Percentiles rank a stretch among this genome's conserved stretches.
These are phyloP conservation scores for Pulicaria dysenterica DNA, from an alignment of 129 eudicot genomes.

Conservation along the genomic window DNA sequence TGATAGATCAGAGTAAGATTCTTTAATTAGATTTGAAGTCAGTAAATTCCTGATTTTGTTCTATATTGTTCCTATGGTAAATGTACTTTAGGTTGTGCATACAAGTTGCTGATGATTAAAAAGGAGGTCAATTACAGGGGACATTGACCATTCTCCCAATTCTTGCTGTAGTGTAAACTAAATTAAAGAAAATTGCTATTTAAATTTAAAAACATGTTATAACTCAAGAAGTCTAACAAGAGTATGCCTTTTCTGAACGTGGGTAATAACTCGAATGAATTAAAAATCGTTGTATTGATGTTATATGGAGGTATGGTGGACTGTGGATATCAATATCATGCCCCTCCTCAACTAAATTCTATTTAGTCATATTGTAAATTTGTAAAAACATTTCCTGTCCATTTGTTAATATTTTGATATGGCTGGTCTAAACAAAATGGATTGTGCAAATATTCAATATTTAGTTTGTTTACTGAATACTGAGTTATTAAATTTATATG, in stretches of 20 bases:
- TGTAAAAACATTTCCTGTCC: background rate
- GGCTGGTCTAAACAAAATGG: too few species aligned
- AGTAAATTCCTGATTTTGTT: background rate
- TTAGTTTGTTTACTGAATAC: too few species aligned
- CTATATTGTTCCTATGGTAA: background rate
- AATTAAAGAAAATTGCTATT: background rate
- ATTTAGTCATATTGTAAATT: background rate
- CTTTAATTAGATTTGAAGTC: background rate
- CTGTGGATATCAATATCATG: too few species aligned
- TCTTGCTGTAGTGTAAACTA: background rate
- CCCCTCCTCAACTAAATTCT: background rate
- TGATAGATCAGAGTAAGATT: conserved; percentile 72
- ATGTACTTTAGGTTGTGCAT: background rate
- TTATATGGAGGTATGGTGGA: too few species aligned
- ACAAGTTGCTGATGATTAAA: background rate
- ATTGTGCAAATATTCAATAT: too few species aligned
- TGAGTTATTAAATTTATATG: too few species aligned
- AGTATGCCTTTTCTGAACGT: too few species aligned
- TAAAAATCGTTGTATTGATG: too few species aligned
- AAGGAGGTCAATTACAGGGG: background rate
- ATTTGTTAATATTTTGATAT: background rate
- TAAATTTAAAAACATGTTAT: background rate
- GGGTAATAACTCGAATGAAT: too few species aligned
- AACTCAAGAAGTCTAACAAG: background rate
- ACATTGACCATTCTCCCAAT: background rate